phyloP scores from a whole-genome alignment of 2,329 filamentous ascomycete species.

The Exophiala lecanii-corni region DNA sequence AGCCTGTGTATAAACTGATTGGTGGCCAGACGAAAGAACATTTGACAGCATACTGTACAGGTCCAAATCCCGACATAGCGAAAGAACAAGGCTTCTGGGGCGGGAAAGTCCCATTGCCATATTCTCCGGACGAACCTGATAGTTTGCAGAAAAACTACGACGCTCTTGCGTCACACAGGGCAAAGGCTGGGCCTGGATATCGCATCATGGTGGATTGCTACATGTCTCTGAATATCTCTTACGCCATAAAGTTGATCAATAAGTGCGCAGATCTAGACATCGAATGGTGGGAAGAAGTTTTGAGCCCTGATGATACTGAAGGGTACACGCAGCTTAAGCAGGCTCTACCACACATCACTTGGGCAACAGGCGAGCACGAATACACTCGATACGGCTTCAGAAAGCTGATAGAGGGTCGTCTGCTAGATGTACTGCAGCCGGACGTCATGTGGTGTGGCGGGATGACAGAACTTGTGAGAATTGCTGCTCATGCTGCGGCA shows the following conservation, averaged over 20 bases:
- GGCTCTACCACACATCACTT: constrained; percentile 84
- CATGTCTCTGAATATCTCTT: constrained; percentile 89
- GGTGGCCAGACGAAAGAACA: constrained; percentile 74
- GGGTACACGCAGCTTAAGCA: constrained; percentile 86
- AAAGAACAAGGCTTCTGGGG: constrained; percentile 86
- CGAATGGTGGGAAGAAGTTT: constrained; percentile 96
- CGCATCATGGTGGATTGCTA: constrained; percentile 95
- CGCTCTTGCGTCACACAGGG: constrained; percentile 78
- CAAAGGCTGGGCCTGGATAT: constrained; percentile 81
- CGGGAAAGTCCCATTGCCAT: constrained; percentile 84
- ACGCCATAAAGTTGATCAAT: constrained; percentile 85
- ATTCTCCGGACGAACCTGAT: constrained; percentile 76
- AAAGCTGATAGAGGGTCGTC: constrained; percentile 85
- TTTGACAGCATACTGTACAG: constrained; percentile 91
- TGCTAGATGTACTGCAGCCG: constrained; percentile 89
- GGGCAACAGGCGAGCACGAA: constrained; percentile 94
- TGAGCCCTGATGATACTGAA: constrained; percentile 87
- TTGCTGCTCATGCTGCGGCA: constrained; percentile 80
- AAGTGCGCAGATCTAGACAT: constrained; percentile 76
- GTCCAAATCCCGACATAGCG: constrained; percentile 74
- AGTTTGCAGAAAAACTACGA: constrained; percentile 86
- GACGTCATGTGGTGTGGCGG: constrained; percentile 98
- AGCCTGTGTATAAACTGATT: constrained; percentile 92
- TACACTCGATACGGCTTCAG: constrained; percentile 93
- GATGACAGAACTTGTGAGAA: constrained; percentile 84